These are phyloP conservation scores for Talaromyces pinophilus DNA, from an alignment of 2,329 filamentous ascomycete genomes.

Conservation along the genomic window DNA sequence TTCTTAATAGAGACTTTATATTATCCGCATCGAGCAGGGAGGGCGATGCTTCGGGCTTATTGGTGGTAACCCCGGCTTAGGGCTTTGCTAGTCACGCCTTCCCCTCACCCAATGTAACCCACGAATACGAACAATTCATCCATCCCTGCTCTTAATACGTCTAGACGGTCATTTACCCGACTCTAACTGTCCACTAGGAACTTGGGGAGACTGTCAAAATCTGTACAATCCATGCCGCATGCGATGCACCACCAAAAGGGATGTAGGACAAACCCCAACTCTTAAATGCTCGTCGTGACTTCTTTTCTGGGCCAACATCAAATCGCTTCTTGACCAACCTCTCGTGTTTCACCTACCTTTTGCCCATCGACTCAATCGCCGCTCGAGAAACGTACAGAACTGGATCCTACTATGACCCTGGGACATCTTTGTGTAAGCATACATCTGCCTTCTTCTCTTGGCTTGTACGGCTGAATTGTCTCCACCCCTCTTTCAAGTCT, in stretches of 20 bases:
- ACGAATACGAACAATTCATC: background rate
- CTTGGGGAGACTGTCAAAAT: background rate
- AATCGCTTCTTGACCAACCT: background rate
- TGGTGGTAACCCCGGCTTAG: background rate
- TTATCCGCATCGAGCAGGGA: background rate
- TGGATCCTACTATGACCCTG: background rate
- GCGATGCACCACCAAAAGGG: background rate
- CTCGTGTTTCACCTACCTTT: background rate
- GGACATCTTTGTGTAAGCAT: background rate
- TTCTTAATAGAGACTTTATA: background rate
- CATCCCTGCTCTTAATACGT: background rate
- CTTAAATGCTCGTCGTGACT: background rate
- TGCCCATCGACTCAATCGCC: background rate
- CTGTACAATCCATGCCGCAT: background rate
- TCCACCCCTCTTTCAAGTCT: no score
- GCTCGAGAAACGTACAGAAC: background rate
- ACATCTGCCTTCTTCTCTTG: background rate
- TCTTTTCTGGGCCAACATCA: background rate
- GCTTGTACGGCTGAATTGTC: background rate
- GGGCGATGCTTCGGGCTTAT: background rate
- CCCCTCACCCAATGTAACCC: background rate
- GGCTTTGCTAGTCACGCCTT: constrained; percentile 2
- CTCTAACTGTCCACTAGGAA: background rate
- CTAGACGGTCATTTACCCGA: background rate
- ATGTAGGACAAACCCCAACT: background rate